A percentile compares a stretch with the other conserved stretches of the same genome.
Evolutionary conservation across 1,284 basidiomycete genomes (phyloP).

Genomic region (Naganishia albida): DNA sequence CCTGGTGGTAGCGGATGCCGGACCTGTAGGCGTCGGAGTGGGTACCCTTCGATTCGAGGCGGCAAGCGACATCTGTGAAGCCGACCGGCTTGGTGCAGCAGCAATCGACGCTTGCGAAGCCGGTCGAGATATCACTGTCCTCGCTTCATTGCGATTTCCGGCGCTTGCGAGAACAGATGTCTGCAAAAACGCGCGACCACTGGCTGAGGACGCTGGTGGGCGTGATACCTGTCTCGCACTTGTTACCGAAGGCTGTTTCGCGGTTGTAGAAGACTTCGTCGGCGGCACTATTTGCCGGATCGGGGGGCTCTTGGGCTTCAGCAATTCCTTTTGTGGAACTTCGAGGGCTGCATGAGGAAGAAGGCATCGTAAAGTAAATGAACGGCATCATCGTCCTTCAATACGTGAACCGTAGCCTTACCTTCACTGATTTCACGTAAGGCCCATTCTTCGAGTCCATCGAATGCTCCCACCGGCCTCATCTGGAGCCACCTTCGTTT

Average conservation of each 20-base stretch:
- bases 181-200: background rate
- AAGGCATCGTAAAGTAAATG: background rate
- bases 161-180: background rate
- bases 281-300: conserved; percentile 42
- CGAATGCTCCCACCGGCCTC: conserved; percentile 76
- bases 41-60: too few relatives aligned
- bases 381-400: background rate
- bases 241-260: background rate
- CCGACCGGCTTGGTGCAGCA: too few relatives aligned
- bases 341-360: conserved; percentile 68
- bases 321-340: conserved; percentile 70
- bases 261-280: background rate
- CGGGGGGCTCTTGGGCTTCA: conserved; percentile 40
- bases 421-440: conserved; percentile 83
- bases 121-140: too few relatives aligned
- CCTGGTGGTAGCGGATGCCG: too few relatives aligned
- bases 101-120: too few relatives aligned
- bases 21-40: too few relatives aligned
- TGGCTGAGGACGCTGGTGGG: background rate
- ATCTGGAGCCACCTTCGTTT: conserved; percentile 69
- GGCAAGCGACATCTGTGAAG: too few relatives aligned
- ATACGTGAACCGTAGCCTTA: conserved; percentile 52
- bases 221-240: background rate
- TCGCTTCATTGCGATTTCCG: too few relatives aligned
- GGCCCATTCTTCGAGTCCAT: conserved; percentile 76